These are phyloP conservation scores for Rhodotorula sp. DNA, from an alignment of 1,284 basidiomycete species.

Conservation along the genomic window DNA sequence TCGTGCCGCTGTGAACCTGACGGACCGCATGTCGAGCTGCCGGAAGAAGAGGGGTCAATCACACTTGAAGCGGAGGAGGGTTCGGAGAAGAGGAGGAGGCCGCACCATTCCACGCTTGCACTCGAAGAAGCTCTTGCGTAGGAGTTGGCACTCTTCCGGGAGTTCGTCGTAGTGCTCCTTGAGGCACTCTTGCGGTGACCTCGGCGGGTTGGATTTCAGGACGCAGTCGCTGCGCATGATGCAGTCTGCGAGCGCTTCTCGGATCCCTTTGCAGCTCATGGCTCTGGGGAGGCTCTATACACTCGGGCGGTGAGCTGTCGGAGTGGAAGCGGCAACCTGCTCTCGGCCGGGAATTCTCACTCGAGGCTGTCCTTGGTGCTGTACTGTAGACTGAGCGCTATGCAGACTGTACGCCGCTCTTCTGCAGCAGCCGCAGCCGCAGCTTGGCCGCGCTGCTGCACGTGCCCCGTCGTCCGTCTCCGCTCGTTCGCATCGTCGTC, in stretches of 20 bases:
- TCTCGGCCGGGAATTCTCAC: background rate
- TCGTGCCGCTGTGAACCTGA: background rate
- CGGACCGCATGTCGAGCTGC: slow-evolving; percentile 41
- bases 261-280: slow-evolving; percentile 74
- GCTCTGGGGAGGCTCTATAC: background rate
- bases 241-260: slow-evolving; percentile 72
- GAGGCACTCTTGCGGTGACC: slow-evolving; percentile 64
- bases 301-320: too few species aligned
- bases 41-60: background rate
- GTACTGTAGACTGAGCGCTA: background rate
- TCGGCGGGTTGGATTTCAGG: slow-evolving; percentile 53
- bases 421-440: background rate
- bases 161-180: slow-evolving; percentile 67
- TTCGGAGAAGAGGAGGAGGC: slow-evolving; percentile 15
- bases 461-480: background rate
- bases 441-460: background rate
- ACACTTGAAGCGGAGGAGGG: too few species aligned
- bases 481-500: slow-evolving; percentile 4
- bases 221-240: slow-evolving; percentile 79
- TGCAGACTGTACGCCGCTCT: background rate
- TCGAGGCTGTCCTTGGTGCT: background rate
- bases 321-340: too few species aligned
- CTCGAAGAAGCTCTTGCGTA: slow-evolving; percentile 75
- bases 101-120: slow-evolving; percentile 83
- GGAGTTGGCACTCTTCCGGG: slow-evolving; percentile 68